Evolutionary conservation across 1,139 yeast species (phyloP), one percentile per base, ranked within the genome.

Genomic region (Yamadazyma spencermartinsiae): DNA sequence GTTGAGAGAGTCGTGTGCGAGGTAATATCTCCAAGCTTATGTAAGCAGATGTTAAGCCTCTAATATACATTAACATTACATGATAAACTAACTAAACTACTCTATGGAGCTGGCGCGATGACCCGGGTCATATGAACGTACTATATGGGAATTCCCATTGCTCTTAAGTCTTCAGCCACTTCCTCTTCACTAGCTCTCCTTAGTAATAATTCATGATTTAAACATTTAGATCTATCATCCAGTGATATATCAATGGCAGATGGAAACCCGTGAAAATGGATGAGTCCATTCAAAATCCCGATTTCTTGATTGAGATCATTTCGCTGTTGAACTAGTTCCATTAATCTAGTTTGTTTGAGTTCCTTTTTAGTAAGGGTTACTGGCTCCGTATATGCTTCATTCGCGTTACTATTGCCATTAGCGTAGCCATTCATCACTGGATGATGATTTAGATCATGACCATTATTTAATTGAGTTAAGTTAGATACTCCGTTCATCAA

Each of bases 201-300:
- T 40, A 83, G 61, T 36, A 72, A 54, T 15, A 70, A 53, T 45
- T 69, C 75, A n/a, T 61, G 60, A 16, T 10, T 28, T 33, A 43
- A 18, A 41, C 45, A 28, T 16, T 17, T 25, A 2, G 40, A 29
- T 9, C 44, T 43, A 33, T 59, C 68, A 21, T 53, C 46, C 37
- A 60, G 49, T 14, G 61, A 49, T 19, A 65, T 51, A 37, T 68
- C 63, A 1, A 82, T 74, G 0, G 87, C 85, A n/a, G 83, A 77
- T 2, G 92, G 89, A 43, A 82, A 74, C 7, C 89, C 88, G 43
- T 76, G 72, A 50, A 76, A 73, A 50, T 74, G 72, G 10, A 76
- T 58, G 36, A 85, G 61, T 4, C 85, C 85, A 39, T 76, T 69
- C 45, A 84, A 65, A 19, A 72, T 56, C 17, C 86, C 77, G 33